phyloP scores from a whole-genome alignment of 805 yeast genomes.

The Teunomyces atbi region DNA sequence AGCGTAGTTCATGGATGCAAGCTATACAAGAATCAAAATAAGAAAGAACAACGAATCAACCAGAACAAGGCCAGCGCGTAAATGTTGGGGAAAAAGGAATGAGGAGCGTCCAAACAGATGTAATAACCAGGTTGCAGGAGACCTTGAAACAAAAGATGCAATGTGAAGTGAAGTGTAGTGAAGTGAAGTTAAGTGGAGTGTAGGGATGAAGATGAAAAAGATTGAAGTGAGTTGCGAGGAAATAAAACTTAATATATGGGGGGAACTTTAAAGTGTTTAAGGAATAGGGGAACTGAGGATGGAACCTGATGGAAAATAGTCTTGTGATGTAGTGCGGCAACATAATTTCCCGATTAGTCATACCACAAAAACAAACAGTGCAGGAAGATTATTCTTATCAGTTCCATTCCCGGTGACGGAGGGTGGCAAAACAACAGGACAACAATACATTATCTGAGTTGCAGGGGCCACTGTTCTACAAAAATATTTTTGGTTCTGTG shows the following conservation, averaged over 20 bases:
- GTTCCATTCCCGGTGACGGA: slow-evolving; percentile 1
- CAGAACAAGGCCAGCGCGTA: slow-evolving; percentile 3
- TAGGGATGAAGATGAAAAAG: too few species aligned
- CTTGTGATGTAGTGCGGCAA: neutral
- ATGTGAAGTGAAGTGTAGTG: neutral
- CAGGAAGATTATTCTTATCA: slow-evolving; percentile 1
- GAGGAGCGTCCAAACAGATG: neutral
- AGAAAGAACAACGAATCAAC: neutral
- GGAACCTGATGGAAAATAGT: neutral
- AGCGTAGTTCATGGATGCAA: slow-evolving; percentile 14
- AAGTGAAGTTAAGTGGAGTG: neutral
- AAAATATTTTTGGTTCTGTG: neutral
- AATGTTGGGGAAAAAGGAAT: neutral
- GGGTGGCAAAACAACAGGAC: neutral
- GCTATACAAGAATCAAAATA: slow-evolving; percentile 24
- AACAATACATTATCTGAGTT: neutral
- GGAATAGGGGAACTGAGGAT: slow-evolving; percentile 5
- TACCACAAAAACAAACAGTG: neutral
- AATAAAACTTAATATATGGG: slow-evolving; percentile 2
- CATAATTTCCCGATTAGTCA: slow-evolving; percentile 1
- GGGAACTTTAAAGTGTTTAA: neutral
- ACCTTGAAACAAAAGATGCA: neutral
- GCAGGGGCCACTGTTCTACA: neutral
- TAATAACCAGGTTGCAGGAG: neutral
- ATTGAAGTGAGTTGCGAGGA: neutral